Evolutionary conservation across 495 filamentous ascomycete genomes (phyloP), one percentile per base, ranked within the genome.

Genomic region (Penicillium maclennaniae): DNA sequence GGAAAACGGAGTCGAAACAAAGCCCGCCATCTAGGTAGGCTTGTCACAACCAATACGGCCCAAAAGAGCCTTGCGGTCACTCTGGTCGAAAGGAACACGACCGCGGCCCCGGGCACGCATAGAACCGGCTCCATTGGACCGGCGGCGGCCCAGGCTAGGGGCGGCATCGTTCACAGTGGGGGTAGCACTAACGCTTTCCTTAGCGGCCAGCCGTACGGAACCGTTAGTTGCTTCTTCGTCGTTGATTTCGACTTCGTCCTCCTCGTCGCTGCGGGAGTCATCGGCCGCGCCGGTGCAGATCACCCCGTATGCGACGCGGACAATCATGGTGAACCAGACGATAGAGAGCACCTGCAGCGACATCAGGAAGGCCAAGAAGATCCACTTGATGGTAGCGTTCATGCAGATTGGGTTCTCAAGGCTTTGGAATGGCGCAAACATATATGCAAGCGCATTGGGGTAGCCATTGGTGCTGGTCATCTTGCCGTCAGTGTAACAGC

Each of bases 291-390:
- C 79, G 23, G 89, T 91, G 43, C 74, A 80, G 16, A 97, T 59
- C 2, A 96, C 88, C 27, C 82, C 83, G 46, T 83, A 72, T 17
- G 90, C 92, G 1, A 97, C 88, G 23, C 81, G 79, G 25, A 89
- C 62, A 61, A 97, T 95, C 84, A 96, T 87, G 59, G 73, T 80
- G 66, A 97, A 95, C 92, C 92, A 97, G 59, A 92, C 76, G 16
- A 96, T 72, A 16, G 87, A 88, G 27, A 97, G 75, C 8, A 77
- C 73, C 67, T 97, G 90, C n/a, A 97, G 71, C 36, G 83, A 79
- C 15, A 95, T 73, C 15, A 97, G 79, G 47, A 89, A 77, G 28
- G 76, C 77, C 9, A 97, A 73, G 72, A 97, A 97, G 34, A 76
- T 70, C 76, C 78, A 87, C 56, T 86, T 83, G 64, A 96, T 79